Percentiles rank a stretch among this genome's conserved stretches.
Evolutionary conservation across 2,329 filamentous ascomycete genomes (phyloP).

Genomic region (Claviceps paspali): DNA sequence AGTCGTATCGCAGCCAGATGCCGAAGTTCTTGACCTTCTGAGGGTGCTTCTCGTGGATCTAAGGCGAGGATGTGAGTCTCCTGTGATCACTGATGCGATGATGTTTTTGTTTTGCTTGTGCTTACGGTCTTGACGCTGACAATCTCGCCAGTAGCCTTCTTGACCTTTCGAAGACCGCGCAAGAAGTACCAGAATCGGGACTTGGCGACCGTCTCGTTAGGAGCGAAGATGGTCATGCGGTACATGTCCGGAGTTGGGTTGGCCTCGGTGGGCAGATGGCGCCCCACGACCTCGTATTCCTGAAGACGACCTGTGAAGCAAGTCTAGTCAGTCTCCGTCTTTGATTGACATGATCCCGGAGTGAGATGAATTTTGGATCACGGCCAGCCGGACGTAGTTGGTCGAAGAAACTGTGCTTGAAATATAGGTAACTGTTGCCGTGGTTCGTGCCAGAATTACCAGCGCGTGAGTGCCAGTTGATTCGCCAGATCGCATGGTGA

Average conservation of each 20-base stretch:
- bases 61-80: constrained; percentile 6
- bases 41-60: constrained; percentile 98
- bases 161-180: constrained; percentile 97
- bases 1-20: constrained; percentile 99
- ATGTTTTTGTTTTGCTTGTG: not conserved
- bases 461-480: not conserved
- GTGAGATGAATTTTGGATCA: not conserved
- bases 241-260: constrained; percentile 97
- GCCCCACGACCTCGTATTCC: constrained; percentile 99
- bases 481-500: too few relatives aligned
- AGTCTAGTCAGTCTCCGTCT: not conserved
- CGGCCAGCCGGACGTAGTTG: not conserved
- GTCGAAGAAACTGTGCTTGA: too few relatives aligned
- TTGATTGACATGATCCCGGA: not conserved
- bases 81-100: not conserved
- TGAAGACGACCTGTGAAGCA: constrained; percentile 75
- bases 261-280: constrained; percentile 93
- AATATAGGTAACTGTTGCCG: not conserved
- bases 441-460: not conserved
- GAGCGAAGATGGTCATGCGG: constrained; percentile 99
- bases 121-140: constrained; percentile 86
- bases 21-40: constrained; percentile 99
- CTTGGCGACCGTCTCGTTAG: constrained; percentile 96
- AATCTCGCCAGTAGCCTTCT: constrained; percentile 99
- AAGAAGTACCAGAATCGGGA: constrained; percentile 99